A percentile compares a stretch with the other conserved stretches of the same genome.
Conservation (phyloP, 305 asterid genomes). For the Solanum hybrid region DNA sequence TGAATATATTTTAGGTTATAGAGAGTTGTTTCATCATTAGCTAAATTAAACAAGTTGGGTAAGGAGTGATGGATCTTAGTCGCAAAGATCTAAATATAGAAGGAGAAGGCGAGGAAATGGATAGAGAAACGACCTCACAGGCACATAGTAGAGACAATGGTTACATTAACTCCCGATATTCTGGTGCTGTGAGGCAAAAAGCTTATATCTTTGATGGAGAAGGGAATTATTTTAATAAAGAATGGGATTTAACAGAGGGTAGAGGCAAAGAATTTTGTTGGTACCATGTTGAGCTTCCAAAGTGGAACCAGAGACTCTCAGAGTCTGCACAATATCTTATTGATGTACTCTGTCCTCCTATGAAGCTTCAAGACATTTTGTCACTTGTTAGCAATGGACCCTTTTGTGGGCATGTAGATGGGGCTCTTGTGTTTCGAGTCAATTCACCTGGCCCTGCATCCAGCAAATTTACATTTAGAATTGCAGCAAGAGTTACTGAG, state of each 20-base stretch:
- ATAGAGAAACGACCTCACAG: slow-evolving; percentile 24
- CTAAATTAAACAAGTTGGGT: slow-evolving; percentile 1
- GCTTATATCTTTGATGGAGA: slow-evolving; percentile 89
- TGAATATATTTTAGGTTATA: neutral
- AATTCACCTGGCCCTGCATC: slow-evolving; percentile 87
- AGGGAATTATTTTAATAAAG: slow-evolving; percentile 71
- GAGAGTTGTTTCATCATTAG: neutral
- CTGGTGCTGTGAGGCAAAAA: slow-evolving; percentile 55
- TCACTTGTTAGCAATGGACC: slow-evolving; percentile 92
- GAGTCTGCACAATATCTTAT: slow-evolving; percentile 83
- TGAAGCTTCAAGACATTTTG: slow-evolving; percentile 90
- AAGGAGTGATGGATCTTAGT: slow-evolving; percentile 43
- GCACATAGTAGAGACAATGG: slow-evolving; percentile 10
- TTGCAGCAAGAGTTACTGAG: slow-evolving; percentile 86
- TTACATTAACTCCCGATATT: slow-evolving; percentile 19
- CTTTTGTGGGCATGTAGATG: slow-evolving; percentile 83
- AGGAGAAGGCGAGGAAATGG: slow-evolving; percentile 34
- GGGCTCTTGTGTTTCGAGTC: slow-evolving; percentile 91
- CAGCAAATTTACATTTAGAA: slow-evolving; percentile 70
- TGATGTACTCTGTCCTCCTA: slow-evolving; percentile 78
- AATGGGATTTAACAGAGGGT: slow-evolving; percentile 81
- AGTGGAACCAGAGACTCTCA: slow-evolving; percentile 65
- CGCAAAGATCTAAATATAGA: slow-evolving; percentile 19
- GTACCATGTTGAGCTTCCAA: slow-evolving; percentile 96
- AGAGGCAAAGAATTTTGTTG: slow-evolving; percentile 89